phyloP scores from a whole-genome alignment of 2,329 filamentous ascomycete species.

The Exophiala bonariae region DNA sequence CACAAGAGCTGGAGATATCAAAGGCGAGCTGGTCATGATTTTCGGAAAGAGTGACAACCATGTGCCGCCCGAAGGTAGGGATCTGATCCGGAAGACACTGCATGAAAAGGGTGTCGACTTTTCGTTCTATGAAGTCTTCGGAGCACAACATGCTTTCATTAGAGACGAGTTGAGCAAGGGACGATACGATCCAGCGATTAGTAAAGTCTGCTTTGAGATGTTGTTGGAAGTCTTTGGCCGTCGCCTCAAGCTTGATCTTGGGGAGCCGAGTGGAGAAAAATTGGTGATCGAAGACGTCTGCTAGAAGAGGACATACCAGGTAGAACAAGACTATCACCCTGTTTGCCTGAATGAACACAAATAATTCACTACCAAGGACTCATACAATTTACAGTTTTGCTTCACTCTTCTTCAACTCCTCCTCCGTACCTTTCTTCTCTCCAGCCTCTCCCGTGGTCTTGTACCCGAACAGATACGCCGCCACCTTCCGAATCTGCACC shows the following conservation, averaged over 20 bases:
- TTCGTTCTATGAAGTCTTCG: constrained; percentile 86
- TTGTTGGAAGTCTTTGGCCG: constrained; percentile 81
- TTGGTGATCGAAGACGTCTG: constrained; percentile 72
- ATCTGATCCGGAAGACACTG: constrained; percentile 79
- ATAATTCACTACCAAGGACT: too few species aligned
- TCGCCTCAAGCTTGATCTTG: constrained; percentile 75
- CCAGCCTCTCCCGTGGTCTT: constrained; percentile 41
- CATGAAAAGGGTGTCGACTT: constrained; percentile 73
- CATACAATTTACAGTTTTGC: constrained; percentile 14
- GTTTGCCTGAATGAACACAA: too few species aligned
- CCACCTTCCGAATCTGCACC: constrained; percentile 67
- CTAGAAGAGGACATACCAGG: too few species aligned
- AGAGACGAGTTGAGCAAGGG: constrained; percentile 90
- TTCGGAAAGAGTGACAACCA: constrained; percentile 91
- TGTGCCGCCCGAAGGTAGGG: constrained; percentile 77
- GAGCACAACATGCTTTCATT: constrained; percentile 94
- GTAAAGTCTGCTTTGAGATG: constrained; percentile 88
- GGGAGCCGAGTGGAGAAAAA: constrained; percentile 62
- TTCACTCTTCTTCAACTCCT: constrained; percentile 11
- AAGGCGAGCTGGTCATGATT: constrained; percentile 81
- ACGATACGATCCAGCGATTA: constrained; percentile 85
- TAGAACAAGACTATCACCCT: too few species aligned
- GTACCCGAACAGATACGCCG: constrained; percentile 58
- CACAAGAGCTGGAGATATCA: constrained; percentile 63
- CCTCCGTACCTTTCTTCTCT: constrained; percentile 32